Evolutionary conservation across 768 basidiomycete genomes (phyloP).

Genomic region (Baorangia bicolor): DNA sequence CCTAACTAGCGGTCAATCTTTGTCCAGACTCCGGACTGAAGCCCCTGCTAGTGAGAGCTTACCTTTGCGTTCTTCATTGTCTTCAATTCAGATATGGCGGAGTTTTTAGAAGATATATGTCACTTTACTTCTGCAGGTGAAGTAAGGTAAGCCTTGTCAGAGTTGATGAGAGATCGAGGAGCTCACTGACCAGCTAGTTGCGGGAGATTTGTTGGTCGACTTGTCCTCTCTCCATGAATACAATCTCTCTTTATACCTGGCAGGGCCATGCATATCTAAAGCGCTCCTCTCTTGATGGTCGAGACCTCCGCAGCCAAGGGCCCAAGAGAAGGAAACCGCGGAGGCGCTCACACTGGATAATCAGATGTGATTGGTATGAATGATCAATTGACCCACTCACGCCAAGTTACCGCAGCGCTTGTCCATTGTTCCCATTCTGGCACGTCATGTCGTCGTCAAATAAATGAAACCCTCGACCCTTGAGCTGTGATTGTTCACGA

Average conservation of each 20-base stretch:
- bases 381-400: background rate
- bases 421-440: background rate
- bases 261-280: background rate
- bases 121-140: slow-evolving; percentile 1
- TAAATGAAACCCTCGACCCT: slow-evolving; percentile 10
- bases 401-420: background rate
- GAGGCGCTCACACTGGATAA: background rate
- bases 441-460: background rate
- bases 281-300: background rate
- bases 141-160: background rate
- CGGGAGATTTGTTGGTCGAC: background rate
- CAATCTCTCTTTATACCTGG: slow-evolving; percentile 16
- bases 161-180: background rate
- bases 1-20: slow-evolving; percentile 9
- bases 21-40: background rate
- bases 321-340: background rate
- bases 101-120: background rate
- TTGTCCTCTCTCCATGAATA: background rate
- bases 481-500: background rate
- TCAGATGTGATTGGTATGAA: background rate
- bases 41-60: background rate
- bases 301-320: background rate
- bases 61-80: slow-evolving; percentile 16
- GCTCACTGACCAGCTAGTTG: slow-evolving; percentile 11
- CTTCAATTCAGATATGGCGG: background rate